Evolutionary conservation across 163 green algal species (phyloP), one percentile per base, ranked within the genome.

Genomic region (Volvox carteri): DNA sequence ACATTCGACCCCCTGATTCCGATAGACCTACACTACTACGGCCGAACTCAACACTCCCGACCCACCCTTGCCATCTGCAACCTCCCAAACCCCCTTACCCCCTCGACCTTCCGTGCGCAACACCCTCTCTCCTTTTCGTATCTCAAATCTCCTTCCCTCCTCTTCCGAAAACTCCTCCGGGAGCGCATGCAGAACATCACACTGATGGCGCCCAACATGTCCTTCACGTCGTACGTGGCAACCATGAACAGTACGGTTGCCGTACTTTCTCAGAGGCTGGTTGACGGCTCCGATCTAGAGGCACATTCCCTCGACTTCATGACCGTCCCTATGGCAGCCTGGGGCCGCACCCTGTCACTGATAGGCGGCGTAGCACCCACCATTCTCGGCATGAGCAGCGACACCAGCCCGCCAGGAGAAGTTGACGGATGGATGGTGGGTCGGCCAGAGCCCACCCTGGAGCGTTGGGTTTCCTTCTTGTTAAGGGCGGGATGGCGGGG

Each of bases 341-440:
- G 81, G 81, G 81, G 81, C 25, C 81, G 81, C 23, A 80, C 65
- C 9, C 62, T 87, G 35, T 28, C 81, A 23, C 81, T 70, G 23
- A 58, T 70, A 4, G 65, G 33, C 0, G 65, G 65, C 0, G 81
- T 87, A 30, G 6, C 19, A 0, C 44, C 30, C 0, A 8, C 18
- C 5, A 14, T 56, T 30, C 33, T 87, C 44, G 80, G 80, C 1
- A 25, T 87, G 44, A 62, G 67, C 0, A 5, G 30, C 2, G 52
- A 54, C 25, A 48, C 80, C 0, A 54, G 28, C 11, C 9, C 19
- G n/a, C 46, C 44, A 0, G 1, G 7, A 7, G 30, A 37, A 16
- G 78, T 56, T 21, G 80, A 78, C 62, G 44, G 41, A 0, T 87
- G 62, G 62, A 11, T 87, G 62, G 80, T 87, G 46, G 35, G 80